phyloP scores from a whole-genome alignment of 345 rosid species.

The Physaria fendleri region DNA sequence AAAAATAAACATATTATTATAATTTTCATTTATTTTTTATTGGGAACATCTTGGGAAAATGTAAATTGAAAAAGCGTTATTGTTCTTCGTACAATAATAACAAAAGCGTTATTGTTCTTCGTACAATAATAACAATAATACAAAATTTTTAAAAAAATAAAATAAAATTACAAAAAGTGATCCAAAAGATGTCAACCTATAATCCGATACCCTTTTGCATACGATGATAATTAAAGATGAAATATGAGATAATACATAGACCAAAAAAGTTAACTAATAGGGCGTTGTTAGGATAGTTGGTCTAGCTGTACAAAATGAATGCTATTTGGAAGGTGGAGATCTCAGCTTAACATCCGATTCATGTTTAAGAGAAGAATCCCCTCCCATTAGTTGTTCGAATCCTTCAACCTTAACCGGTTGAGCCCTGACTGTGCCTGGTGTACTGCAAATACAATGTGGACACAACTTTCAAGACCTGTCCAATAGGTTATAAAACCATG shows the following conservation, averaged over 20 bases:
- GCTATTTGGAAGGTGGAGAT: slow-evolving; percentile 61
- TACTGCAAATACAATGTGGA: slow-evolving; percentile 38
- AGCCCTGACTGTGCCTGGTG: slow-evolving; percentile 59
- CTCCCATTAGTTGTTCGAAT: slow-evolving; percentile 89
- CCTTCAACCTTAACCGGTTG: slow-evolving; percentile 93
- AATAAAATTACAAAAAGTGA: background rate
- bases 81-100: no score
- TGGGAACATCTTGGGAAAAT: no score
- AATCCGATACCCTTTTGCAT: background rate
- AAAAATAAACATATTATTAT: no score
- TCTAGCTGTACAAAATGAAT: slow-evolving; percentile 3
- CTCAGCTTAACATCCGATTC: slow-evolving; percentile 72
- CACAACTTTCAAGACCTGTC: slow-evolving; percentile 7
- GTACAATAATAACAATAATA: no score
- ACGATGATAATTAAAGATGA: background rate
- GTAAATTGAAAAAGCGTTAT: no score
- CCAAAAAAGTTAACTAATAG: background rate
- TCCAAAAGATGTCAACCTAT: slow-evolving; percentile 6
- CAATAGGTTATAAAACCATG: background rate
- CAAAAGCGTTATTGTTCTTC: no score
- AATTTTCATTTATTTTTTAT: no score
- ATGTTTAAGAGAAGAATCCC: slow-evolving; percentile 67
- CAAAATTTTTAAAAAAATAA: no score
- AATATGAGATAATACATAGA: slow-evolving; percentile 14
- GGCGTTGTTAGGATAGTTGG: background rate